Percentiles rank a stretch among this genome's conserved stretches.
These are phyloP conservation scores for Boletus speciosus DNA, from an alignment of 768 basidiomycete species.

Conservation along the genomic window DNA sequence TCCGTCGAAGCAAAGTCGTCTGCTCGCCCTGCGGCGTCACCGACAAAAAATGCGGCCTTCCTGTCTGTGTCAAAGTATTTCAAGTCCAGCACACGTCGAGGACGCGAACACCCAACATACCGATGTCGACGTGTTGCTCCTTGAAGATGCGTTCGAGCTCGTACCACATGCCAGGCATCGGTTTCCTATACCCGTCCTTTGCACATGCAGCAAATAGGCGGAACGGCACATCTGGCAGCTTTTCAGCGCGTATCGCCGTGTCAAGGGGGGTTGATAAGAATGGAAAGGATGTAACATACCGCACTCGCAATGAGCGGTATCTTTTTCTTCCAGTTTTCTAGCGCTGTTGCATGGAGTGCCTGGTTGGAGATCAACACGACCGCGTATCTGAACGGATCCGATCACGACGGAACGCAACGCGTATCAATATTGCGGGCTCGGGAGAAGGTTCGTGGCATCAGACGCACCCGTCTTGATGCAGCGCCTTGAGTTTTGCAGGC, in stretches of 20 bases:
- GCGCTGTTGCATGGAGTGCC: slow-evolving; percentile 42
- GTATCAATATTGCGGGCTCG: background rate
- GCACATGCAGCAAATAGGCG: slow-evolving; percentile 73
- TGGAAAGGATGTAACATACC: slow-evolving; percentile 34
- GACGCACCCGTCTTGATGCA: slow-evolving; percentile 58
- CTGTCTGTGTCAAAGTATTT: slow-evolving; percentile 48
- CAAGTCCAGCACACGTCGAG: background rate
- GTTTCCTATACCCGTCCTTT: slow-evolving; percentile 78
- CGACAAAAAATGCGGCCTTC: slow-evolving; percentile 69
- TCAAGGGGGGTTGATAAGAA: background rate
- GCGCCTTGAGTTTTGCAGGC: slow-evolving; percentile 56
- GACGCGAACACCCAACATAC: slow-evolving; percentile 35
- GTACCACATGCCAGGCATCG: slow-evolving; percentile 84
- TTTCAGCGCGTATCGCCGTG: background rate
- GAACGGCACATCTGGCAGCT: slow-evolving; percentile 77
- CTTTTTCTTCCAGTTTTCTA: slow-evolving; percentile 76
- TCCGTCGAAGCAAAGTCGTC: slow-evolving; percentile 80
- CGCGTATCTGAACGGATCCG: slow-evolving; percentile 45
- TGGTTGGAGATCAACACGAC: slow-evolving; percentile 86
- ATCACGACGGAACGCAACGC: background rate
- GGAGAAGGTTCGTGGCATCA: background rate
- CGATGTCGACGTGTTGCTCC: slow-evolving; percentile 58
- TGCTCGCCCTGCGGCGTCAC: slow-evolving; percentile 84
- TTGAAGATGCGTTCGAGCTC: slow-evolving; percentile 62
- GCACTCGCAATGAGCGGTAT: slow-evolving; percentile 62